These are phyloP conservation scores for Yamadazyma aaseri DNA, from an alignment of 1,139 yeast species.

Conservation along the genomic window DNA sequence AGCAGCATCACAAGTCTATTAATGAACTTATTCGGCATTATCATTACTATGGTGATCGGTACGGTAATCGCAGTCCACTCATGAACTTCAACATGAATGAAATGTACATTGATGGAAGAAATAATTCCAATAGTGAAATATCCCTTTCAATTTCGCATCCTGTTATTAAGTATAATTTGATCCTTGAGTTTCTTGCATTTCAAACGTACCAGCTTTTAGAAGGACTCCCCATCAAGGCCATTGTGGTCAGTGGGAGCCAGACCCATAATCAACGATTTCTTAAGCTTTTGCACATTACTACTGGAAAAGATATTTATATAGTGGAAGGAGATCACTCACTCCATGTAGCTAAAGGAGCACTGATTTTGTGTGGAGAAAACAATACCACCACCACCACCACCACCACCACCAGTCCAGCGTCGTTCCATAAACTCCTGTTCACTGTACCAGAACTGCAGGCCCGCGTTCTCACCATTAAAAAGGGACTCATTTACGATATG, in stretches of 20 bases:
- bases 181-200: slow-evolving; percentile 50
- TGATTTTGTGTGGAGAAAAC: slow-evolving; percentile 8
- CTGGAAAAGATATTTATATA: slow-evolving; percentile 23
- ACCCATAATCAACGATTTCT: slow-evolving; percentile 45
- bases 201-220: slow-evolving; percentile 45
- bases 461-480: slow-evolving; percentile 3
- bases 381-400: neutral
- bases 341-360: slow-evolving; percentile 17
- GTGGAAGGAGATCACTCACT: slow-evolving; percentile 13
- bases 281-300: slow-evolving; percentile 23
- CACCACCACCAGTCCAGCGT: neutral
- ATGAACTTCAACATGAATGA: slow-evolving; percentile 51
- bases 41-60: slow-evolving; percentile 53
- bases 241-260: slow-evolving; percentile 53
- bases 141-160: slow-evolving; percentile 8
- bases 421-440: neutral
- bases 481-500: slow-evolving; percentile 2
- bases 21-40: slow-evolving; percentile 33
- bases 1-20: slow-evolving; percentile 19
- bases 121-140: slow-evolving; percentile 20
- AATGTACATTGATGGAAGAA: slow-evolving; percentile 44
- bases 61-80: slow-evolving; percentile 57
- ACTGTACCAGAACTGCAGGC: neutral
- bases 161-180: slow-evolving; percentile 41
- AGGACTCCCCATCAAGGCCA: slow-evolving; percentile 13